Evolutionary conservation across 2,329 filamentous ascomycete species (phyloP), one percentile per base, ranked within the genome.

Genomic region (Tetracladium maxilliforme): DNA sequence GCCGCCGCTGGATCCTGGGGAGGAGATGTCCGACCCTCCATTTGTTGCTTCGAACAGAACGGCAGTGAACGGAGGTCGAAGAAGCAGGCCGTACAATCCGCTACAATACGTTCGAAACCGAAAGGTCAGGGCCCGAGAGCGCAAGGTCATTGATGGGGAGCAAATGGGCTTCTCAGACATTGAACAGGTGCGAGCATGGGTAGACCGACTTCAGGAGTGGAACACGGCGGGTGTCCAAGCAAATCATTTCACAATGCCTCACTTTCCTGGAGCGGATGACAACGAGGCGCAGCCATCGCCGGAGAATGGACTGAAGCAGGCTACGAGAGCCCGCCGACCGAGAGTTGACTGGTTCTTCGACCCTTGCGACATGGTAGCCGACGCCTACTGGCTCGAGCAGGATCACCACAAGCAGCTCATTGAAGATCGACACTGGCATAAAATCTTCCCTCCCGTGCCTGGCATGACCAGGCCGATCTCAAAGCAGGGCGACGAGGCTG

Each of bases 81-180:
- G 19, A 49, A 58, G 24, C 49, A 38, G 27, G 19, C 30, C 45
- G 32, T 95, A 95, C 45, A 93, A 98, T 44, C 90, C 87, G 5
- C 53, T 98, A 14, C 90, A 95, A 48, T 83, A 83, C 38, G 79
- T 95, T 28, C 75, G 90, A 12, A 95, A 98, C 43, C 69, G 87
- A 23, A 87, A 86, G 44, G 68, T 90, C 9, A 67, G 90, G 33
- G 76, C 77, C 14, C 68, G 86, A 10, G 81, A 92, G 50, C 69
- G 81, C 20, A 74, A 68, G 35, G 52, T 65, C 1, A 74, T 93
- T 17, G 70, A 90, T 39, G 72, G 79, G 10, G 72, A 82, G 33
- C 60, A 63, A 2, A 74, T 80, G 36, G 81, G 80, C 2, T 95
- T 92, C 56, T 62, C 69, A 19, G 74, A 94, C 45, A 57, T 81